These are phyloP conservation scores for Pestalotiopsis sp. DNA, from an alignment of 2,329 filamentous ascomycete species.

Conservation along the genomic window DNA sequence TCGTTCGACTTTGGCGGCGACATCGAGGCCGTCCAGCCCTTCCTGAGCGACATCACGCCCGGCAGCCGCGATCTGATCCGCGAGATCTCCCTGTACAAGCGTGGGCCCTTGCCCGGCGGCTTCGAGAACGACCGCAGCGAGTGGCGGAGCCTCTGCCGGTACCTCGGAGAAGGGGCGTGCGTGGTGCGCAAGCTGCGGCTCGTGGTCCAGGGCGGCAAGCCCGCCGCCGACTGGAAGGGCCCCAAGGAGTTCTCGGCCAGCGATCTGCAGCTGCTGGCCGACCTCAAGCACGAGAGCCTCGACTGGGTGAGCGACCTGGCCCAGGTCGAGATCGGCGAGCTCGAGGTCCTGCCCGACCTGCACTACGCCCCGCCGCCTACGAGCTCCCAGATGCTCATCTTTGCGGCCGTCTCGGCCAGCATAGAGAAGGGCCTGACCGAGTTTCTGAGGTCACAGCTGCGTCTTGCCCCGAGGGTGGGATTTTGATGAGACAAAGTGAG, in stretches of 20 bases:
- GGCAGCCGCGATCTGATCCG: slow-evolving; percentile 48
- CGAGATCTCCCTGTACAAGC: slow-evolving; percentile 57
- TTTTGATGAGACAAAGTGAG: not conserved
- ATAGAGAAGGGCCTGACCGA: slow-evolving; percentile 58
- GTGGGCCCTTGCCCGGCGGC: slow-evolving; percentile 49
- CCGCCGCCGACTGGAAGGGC: slow-evolving; percentile 49
- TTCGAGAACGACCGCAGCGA: slow-evolving; percentile 59
- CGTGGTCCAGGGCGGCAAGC: slow-evolving; percentile 57
- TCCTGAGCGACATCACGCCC: slow-evolving; percentile 58
- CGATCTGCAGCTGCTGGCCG: slow-evolving; percentile 49
- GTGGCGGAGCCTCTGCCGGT: slow-evolving; percentile 56
- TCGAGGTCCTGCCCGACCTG: slow-evolving; percentile 56
- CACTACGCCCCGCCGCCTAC: slow-evolving; percentile 55
- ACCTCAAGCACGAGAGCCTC: slow-evolving; percentile 50
- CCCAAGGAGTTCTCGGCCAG: slow-evolving; percentile 45
- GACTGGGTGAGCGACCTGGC: slow-evolving; percentile 62
- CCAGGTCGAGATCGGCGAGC: slow-evolving; percentile 47
- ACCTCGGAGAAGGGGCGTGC: slow-evolving; percentile 38
- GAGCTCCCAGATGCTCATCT: slow-evolving; percentile 58
- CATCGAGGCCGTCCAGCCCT: slow-evolving; percentile 63
- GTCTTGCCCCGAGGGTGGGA: slow-evolving; percentile 12
- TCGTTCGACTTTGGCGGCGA: slow-evolving; percentile 62
- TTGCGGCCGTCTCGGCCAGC: slow-evolving; percentile 62
- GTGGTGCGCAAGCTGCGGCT: slow-evolving; percentile 48
- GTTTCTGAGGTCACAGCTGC: slow-evolving; percentile 47